Evolutionary conservation across 2,329 filamentous ascomycete species (phyloP).

Genomic region (Colletotrichum chrysophilum): DNA sequence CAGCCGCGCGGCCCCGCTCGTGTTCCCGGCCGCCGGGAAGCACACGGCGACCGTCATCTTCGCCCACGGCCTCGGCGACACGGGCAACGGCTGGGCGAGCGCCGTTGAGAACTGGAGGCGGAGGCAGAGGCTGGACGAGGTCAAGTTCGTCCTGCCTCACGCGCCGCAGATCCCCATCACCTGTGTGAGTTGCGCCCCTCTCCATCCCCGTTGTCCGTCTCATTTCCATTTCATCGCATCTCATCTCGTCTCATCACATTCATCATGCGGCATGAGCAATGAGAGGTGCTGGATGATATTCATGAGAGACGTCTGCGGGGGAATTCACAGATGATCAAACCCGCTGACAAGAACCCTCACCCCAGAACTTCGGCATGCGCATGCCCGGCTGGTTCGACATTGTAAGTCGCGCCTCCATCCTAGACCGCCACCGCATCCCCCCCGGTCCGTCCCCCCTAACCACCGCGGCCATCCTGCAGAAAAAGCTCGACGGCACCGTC

Average conservation of each 20-base stretch:
- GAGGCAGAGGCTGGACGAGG: constrained; percentile 81
- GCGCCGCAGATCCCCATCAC: constrained; percentile 88
- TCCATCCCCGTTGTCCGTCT: background rate
- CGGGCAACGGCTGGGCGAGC: constrained; percentile 77
- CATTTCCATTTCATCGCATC: background rate
- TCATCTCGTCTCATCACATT: background rate
- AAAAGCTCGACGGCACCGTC: constrained; percentile 36
- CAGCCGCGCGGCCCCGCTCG: constrained; percentile 53
- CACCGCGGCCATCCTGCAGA: background rate
- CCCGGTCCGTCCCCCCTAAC: background rate
- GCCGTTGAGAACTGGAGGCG: constrained; percentile 88
- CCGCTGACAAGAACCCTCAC: background rate
- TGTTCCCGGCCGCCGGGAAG: constrained; percentile 79
- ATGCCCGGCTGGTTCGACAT: constrained; percentile 94
- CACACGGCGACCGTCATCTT: constrained; percentile 97
- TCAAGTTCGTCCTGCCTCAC: constrained; percentile 94
- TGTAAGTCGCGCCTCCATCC: constrained; percentile 43
- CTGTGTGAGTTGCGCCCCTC: constrained; percentile 55
- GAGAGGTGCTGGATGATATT: background rate
- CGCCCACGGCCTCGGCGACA: constrained; percentile 89
- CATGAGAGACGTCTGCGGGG: background rate
- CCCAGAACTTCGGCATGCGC: constrained; percentile 72
- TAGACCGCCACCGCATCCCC: background rate
- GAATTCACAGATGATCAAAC: background rate
- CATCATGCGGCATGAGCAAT: background rate